Evolutionary conservation across 2,329 filamentous ascomycete species (phyloP), one percentile per base, ranked within the genome.

Genomic region (Neurospora sp.): DNA sequence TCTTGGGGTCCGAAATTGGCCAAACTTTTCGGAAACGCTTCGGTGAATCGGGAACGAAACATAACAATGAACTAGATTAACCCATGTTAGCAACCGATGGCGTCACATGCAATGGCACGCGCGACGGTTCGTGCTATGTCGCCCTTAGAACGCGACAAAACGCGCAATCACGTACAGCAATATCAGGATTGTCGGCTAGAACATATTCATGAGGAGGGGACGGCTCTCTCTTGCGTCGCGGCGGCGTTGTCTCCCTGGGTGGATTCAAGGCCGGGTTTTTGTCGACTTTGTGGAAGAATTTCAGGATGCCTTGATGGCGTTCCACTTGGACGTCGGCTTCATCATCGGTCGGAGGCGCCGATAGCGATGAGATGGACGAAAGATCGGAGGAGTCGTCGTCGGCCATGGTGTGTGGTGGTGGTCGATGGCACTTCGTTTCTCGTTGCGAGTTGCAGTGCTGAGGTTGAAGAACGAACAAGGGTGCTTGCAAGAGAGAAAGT

Each of bases 1-100:
- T 99, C 96, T 81, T 99, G 95, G 13, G 96, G 96, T 28, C 96
- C 96, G 75, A 97, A 93, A 78, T 97, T 92, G 74, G 92, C 86
- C 42, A 97, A 85, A 39, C 93, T 96, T 80, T 93, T 91, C 67
- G 94, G 91, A 75, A 99, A 96, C 72, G 89, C 91, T 72, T 97
- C 93, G 81, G 87, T 90, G 81, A 99, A 98, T 78, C 96, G 93
- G 80, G 92, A 91, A 80, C 95, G 90, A 82, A 98, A 99, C 93
- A 97, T 97, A 75, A 98, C 93, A 80, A 99, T 92, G 82, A 99
- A 97, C 93, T 97, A 58, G 4, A 62, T 10, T 33, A 62, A 28
- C 19, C 23, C 36, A 39, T 43, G 28, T 58, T 38, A 68, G 67
- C 67, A 19, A 19, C n/a, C 43, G 33, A 28, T 69, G 38, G 46